Conservation (phyloP, 768 basidiomycete species). For the Mycena leptocephala region DNA sequence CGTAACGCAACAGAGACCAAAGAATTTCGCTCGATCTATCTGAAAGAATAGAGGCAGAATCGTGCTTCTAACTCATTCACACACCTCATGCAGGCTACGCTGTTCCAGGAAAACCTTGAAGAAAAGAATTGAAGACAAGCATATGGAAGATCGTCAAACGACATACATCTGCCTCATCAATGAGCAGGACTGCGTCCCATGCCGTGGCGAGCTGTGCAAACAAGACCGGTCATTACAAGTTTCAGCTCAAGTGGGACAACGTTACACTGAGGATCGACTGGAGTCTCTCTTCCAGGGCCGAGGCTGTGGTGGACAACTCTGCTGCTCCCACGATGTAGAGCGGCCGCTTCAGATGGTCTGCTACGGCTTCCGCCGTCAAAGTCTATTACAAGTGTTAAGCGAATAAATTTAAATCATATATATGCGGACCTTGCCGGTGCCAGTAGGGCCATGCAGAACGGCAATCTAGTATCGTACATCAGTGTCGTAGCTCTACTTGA, state of each 20-base stretch:
- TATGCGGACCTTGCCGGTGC: constrained; percentile 35
- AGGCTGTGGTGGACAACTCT: constrained; percentile 41
- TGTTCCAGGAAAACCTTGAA: constrained; percentile 42
- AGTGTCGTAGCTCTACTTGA: not conserved
- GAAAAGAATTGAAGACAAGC: not conserved
- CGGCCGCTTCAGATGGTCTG: constrained; percentile 43
- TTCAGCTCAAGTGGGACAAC: not conserved
- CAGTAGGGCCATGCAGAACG: constrained; percentile 45
- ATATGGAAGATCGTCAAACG: not conserved
- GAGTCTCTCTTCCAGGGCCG: constrained; percentile 39
- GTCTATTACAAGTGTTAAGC: constrained; percentile 31
- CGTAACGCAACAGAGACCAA: constrained; percentile 47
- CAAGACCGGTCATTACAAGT: not conserved
- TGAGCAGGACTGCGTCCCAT: constrained; percentile 43
- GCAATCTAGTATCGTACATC: constrained; percentile 35
- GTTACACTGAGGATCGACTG: constrained; percentile 38
- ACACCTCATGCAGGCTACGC: constrained; percentile 39
- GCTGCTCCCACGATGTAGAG: constrained; percentile 43
- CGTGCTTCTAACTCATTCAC: not conserved
- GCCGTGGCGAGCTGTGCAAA: constrained; percentile 33
- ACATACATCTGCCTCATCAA: constrained; percentile 45
- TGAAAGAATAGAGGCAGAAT: too few relatives aligned
- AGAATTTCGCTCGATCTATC: constrained; percentile 41
- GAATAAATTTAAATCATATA: not conserved
- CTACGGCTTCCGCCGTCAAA: constrained; percentile 47